A percentile compares a stretch with the other conserved stretches of the same genome.
phyloP scores from a whole-genome alignment of 306 rosid species.

The Senna siamea region DNA sequence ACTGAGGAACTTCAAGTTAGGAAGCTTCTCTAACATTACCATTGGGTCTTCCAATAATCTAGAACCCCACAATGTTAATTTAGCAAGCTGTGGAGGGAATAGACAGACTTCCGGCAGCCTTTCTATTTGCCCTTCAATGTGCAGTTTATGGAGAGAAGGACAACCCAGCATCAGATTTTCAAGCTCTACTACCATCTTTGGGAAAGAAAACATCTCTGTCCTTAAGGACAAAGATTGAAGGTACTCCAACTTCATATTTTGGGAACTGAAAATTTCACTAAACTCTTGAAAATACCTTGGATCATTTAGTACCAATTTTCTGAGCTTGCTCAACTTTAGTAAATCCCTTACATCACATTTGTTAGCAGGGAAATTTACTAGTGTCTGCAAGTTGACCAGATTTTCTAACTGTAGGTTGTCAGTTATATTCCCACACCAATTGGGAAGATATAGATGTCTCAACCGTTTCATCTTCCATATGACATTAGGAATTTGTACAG shows the following conservation, averaged over 20 bases:
- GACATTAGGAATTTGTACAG: slow-evolving; percentile 48
- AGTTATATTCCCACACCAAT: slow-evolving; percentile 46
- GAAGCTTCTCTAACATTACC: slow-evolving; percentile 48
- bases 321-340: slow-evolving; percentile 43
- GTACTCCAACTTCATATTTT: slow-evolving; percentile 23
- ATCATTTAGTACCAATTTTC: slow-evolving; percentile 53
- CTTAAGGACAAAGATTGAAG: slow-evolving; percentile 50
- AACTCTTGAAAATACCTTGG: slow-evolving; percentile 48
- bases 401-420: slow-evolving; percentile 38
- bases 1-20: slow-evolving; percentile 45
- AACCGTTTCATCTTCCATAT: slow-evolving; percentile 45
- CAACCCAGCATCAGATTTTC: slow-evolving; percentile 47
- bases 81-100: slow-evolving; percentile 41
- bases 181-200: slow-evolving; percentile 40
- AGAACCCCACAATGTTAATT: slow-evolving; percentile 46
- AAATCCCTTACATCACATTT: slow-evolving; percentile 45
- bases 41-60: slow-evolving; percentile 51
- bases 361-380: slow-evolving; percentile 56
- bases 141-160: slow-evolving; percentile 49
- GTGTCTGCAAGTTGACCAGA: slow-evolving; percentile 51
- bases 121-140: slow-evolving; percentile 36
- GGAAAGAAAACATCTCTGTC: slow-evolving; percentile 47
- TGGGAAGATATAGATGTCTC: slow-evolving; percentile 67
- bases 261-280: slow-evolving; percentile 38
- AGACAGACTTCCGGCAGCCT: slow-evolving; percentile 14